Evolutionary conservation across 2,329 filamentous ascomycete genomes (phyloP), one percentile per base, ranked within the genome.

Genomic region (Cercospora zeina): DNA sequence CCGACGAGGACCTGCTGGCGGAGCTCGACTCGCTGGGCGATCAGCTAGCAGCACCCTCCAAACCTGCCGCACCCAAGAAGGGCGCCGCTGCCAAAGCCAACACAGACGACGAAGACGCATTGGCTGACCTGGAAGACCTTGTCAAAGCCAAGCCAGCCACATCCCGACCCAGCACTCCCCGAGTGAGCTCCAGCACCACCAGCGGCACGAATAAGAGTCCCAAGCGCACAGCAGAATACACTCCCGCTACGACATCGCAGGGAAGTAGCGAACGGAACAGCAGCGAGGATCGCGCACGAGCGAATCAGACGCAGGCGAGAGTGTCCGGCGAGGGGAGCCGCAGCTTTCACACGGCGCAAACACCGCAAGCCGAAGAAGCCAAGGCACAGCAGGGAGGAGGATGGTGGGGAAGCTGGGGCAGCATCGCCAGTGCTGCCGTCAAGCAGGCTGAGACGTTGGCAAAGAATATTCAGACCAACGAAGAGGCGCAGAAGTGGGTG

Each of bases 401-500:
- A 59, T 96, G 91, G 89, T 96, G 91, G 90, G 91, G 92, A 72
- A 89, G 91, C 21, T 79, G 97, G 57, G 84, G 95, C 71, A 90
- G 90, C 45, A 93, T 91, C 0, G 92, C 92, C 36, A 86, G 80
- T 67, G 88, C 89, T n/a, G 90, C 89, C 27, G 87, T 96, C 78
- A 96, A 96, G 81, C 91, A 93, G 76, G 93, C 95, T 51, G 93
- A 97, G 77, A 91, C 89, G 7, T 89, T 93, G 0, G 93, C 96
- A 67, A 96, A 93, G 75, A 91, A 97, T 76, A 93, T 99, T 53
- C 91, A 96, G 75, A 89, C 95, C 74, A 97, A 96, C 71, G 92
- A 97, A 74, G 95, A 99, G 76, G 95, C 93, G 56, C 93, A 93
- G 80, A 90, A 91, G 75, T 99, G 93, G 92, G 91, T 93, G 1